These are phyloP conservation scores for Fusarium multiceps DNA, from an alignment of 2,329 filamentous ascomycete genomes.

Conservation along the genomic window DNA sequence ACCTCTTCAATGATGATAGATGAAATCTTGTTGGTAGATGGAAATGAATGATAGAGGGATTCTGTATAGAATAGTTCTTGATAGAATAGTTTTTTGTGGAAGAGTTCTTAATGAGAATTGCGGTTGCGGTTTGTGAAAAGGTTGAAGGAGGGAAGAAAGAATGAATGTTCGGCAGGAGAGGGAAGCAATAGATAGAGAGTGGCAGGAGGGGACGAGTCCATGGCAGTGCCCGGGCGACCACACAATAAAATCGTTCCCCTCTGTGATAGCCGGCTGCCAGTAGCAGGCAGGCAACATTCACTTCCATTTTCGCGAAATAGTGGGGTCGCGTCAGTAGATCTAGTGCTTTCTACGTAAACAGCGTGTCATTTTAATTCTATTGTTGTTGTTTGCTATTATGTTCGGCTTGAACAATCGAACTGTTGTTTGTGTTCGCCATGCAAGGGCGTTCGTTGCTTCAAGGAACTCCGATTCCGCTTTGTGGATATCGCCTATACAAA, in stretches of 20 bases:
- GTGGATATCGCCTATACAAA: background rate
- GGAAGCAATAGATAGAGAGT: background rate
- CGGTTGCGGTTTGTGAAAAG: background rate
- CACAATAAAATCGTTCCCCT: background rate
- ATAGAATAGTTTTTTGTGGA: background rate
- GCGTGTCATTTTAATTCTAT: background rate
- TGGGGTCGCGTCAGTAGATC: background rate
- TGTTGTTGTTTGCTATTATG: background rate
- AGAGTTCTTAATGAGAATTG: background rate
- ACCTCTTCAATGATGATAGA: background rate
- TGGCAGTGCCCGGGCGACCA: background rate
- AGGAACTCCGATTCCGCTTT: background rate
- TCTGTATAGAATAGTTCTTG: background rate
- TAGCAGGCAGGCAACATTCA: background rate
- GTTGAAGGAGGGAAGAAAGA: background rate
- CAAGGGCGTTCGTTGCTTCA: background rate
- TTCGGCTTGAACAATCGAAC: background rate
- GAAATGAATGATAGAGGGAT: background rate
- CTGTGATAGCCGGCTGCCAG: background rate
- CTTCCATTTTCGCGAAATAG: background rate
- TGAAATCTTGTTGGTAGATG: background rate
- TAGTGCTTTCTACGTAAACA: background rate
- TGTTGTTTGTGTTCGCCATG: background rate
- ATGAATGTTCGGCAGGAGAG: background rate
- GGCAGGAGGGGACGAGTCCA: background rate